A percentile compares a stretch with the other conserved stretches of the same genome.
Conservation (phyloP, 1,284 basidiomycete genomes). For the Vanrija sp. region DNA sequence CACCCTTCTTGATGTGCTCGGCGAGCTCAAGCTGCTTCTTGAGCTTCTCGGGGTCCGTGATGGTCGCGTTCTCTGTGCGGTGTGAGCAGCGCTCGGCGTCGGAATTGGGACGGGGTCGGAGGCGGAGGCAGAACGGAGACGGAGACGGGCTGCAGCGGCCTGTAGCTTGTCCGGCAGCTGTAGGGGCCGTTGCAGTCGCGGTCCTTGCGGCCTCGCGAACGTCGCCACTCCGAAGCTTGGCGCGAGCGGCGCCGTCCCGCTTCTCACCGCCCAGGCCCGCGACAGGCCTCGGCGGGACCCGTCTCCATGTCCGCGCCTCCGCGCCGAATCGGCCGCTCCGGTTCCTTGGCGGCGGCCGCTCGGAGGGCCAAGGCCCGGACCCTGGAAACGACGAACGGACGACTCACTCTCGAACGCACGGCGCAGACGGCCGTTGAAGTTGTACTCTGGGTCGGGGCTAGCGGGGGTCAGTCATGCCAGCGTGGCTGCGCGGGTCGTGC, state of each 20-base stretch:
- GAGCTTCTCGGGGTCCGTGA: conserved; percentile 68
- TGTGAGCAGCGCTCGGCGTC: background rate
- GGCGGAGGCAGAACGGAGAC: background rate
- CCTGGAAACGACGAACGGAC: background rate
- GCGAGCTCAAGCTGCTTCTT: conserved; percentile 72
- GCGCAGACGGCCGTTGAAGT: conserved; percentile 48
- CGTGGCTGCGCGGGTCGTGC: background rate
- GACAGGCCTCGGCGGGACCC: no score
- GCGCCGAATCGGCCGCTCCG: no score
- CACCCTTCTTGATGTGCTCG: conserved; percentile 86
- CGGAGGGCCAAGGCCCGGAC: background rate
- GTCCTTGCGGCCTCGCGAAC: no score
- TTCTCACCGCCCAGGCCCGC: no score
- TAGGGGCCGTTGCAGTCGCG: no score
- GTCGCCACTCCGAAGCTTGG: no score
- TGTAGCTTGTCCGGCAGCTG: no score
- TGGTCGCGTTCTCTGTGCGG: conserved; percentile 62
- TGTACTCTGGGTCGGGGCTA: conserved; percentile 47
- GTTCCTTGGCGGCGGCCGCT: no score
- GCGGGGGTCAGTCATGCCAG: conserved; percentile 4
- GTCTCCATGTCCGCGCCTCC: background rate
- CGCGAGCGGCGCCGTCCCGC: no score
- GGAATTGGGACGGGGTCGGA: background rate
- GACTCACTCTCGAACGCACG: conserved; percentile 48
- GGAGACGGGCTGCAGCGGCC: no score